These are phyloP conservation scores for Leccinum broughii DNA, from an alignment of 768 basidiomycete genomes.

Conservation along the genomic window DNA sequence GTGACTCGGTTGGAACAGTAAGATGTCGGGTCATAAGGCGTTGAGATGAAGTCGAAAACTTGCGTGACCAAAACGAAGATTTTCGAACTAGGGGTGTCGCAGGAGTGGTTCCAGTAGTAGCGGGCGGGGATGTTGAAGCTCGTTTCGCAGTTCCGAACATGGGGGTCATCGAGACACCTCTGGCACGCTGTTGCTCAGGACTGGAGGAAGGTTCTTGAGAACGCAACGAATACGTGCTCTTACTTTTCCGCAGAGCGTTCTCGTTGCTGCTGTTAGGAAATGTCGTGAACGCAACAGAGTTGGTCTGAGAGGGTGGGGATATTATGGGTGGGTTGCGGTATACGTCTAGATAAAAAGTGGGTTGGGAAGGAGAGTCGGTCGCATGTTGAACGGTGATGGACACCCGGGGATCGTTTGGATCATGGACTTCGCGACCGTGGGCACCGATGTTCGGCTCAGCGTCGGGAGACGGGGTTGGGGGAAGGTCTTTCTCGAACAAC, in stretches of 20 bases:
- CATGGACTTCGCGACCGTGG: slow-evolving; percentile 3
- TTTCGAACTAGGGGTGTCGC: slow-evolving; percentile 52
- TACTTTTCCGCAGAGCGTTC: slow-evolving; percentile 45
- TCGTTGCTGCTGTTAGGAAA: slow-evolving; percentile 11
- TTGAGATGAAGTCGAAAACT: slow-evolving; percentile 39
- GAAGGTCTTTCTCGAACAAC: slow-evolving; percentile 47
- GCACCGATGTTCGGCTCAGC: neutral
- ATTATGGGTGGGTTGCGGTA: slow-evolving; percentile 50
- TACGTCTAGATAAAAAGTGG: slow-evolving; percentile 58
- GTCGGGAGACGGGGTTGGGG: slow-evolving; percentile 41
- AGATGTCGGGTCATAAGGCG: slow-evolving; percentile 20
- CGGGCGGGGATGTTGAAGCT: slow-evolving; percentile 37
- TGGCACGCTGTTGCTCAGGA: slow-evolving; percentile 36
- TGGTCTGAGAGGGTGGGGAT: slow-evolving; percentile 47
- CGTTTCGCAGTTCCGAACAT: slow-evolving; percentile 43
- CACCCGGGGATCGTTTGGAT: slow-evolving; percentile 11
- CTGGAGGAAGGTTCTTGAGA: slow-evolving; percentile 13
- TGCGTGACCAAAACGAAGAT: slow-evolving; percentile 68
- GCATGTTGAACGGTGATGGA: slow-evolving; percentile 23
- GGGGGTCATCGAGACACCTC: slow-evolving; percentile 61
- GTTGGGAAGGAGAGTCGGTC: slow-evolving; percentile 44
- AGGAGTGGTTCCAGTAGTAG: slow-evolving; percentile 21
- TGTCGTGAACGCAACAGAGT: slow-evolving; percentile 47
- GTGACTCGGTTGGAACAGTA: slow-evolving; percentile 32
- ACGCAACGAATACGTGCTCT: slow-evolving; percentile 46